A percentile compares a stretch with the other conserved stretches of the same genome.
Evolutionary conservation across 2,329 filamentous ascomycete species (phyloP).

Genomic region (Onygenales sp.): DNA sequence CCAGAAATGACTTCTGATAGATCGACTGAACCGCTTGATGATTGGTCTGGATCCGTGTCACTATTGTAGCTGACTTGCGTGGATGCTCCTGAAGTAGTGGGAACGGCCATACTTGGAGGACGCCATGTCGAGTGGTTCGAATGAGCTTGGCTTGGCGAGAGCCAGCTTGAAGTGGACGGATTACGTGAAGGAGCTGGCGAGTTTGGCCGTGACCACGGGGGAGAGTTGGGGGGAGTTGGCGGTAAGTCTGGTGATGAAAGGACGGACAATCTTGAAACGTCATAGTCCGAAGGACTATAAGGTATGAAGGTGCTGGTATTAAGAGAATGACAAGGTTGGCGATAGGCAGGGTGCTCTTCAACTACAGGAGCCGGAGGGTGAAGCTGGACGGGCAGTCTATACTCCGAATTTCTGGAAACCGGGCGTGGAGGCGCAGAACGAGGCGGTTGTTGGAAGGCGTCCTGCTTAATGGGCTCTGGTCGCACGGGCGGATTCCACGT

Average conservation of each 20-base stretch:
- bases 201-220: neutral
- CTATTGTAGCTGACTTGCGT: conserved; percentile 10
- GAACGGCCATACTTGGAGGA: neutral
- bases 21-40: conserved; percentile 18
- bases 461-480: neutral
- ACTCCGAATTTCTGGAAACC: neutral
- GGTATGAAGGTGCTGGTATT: neutral
- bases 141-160: neutral
- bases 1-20: conserved; percentile 50
- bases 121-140: neutral
- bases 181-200: neutral
- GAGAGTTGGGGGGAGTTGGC: conserved; percentile 1
- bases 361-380: neutral
- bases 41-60: conserved; percentile 17
- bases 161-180: neutral
- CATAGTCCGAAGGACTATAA: conserved; percentile 2
- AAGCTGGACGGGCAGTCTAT: neutral
- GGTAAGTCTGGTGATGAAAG: neutral
- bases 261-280: conserved; percentile 1
- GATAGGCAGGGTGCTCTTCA: conserved; percentile 2
- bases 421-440: neutral
- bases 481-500: neutral
- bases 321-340: neutral
- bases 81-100: neutral
- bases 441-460: neutral